Base-by-base conservation (phyloP, 306 rosid species). In the Albizia julibrissin region DNA sequence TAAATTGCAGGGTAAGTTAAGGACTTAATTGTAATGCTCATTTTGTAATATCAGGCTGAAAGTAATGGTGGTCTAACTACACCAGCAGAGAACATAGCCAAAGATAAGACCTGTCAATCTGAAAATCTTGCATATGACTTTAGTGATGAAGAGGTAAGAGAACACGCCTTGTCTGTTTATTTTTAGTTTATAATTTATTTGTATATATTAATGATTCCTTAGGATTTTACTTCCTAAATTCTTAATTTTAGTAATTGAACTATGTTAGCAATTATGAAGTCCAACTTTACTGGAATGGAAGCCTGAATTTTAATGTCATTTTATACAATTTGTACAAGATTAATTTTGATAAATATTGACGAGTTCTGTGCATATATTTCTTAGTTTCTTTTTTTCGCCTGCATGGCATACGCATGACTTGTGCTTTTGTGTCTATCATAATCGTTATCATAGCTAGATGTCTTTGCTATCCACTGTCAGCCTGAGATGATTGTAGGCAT, bases 131-230 rank as follows among this genome's bases (percentile, higher is more conserved):
- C 61, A 8, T 93, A 86, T 87, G 94, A 92, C 84, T 95, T 93
- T 83, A 87, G 86, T 67, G 99, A 95, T 47, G 98, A 91, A 84
- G 91, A 88, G 92, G 99, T 93, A 82, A 81, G 78, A 74, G 49
- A 79, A 43, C 59, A 76, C 10, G 39, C 37, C 3, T 22, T 39
- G 13, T 39, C 26, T 85, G 47, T 6, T 54, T 59, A 72, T 65
- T 68, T 72, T 40, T 69, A 10, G 3, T 31, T 85, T 64, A 44
- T 46, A 44, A 64, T 43, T 64, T 15, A 1, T 77, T 29, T 66
- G 4, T 8, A 29, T 34, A n/a, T 2, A n/a, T 33, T 52, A 14
- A 34, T 34, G 3, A 7, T 75, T 56, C 24, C 18, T 73, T 47
- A 1, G 44, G 22, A 37, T 34, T 76, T 34, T 40, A 10, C 40